Evolutionary conservation across 1,284 basidiomycete genomes (phyloP).

Genomic region (Cutaneotrichosporon cutaneum): DNA sequence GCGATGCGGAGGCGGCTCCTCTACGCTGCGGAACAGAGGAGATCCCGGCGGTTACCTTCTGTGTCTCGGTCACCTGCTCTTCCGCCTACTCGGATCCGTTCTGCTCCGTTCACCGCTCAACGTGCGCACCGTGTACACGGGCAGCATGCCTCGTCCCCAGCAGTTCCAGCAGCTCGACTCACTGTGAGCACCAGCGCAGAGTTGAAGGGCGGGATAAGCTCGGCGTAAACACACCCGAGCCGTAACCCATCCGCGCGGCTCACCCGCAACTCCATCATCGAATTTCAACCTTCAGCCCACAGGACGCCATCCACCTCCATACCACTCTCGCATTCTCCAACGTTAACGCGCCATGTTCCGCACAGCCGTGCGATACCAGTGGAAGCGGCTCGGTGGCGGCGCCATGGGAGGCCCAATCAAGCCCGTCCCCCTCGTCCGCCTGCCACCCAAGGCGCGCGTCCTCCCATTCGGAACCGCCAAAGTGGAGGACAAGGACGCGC

Average conservation of each 20-base stretch:
- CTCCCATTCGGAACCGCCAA: conserved; percentile 38
- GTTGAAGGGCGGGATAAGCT: too few relatives aligned
- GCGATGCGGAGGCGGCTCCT: too few relatives aligned
- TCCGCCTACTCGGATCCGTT: too few relatives aligned
- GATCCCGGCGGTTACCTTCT: background rate
- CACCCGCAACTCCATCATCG: too few relatives aligned
- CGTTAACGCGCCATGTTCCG: conserved; percentile 8
- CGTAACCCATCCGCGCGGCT: too few relatives aligned
- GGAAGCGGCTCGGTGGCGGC: background rate
- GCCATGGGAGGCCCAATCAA: background rate
- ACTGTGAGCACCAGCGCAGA: too few relatives aligned
- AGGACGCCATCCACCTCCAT: too few relatives aligned
- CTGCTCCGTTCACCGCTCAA: too few relatives aligned
- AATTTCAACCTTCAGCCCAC: background rate
- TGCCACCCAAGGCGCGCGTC: conserved; percentile 38
- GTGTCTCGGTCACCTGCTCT: background rate
- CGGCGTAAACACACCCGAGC: too few relatives aligned
- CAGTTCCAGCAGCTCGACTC: too few relatives aligned
- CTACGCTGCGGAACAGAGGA: background rate
- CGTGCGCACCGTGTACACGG: too few relatives aligned
- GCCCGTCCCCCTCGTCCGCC: conserved; percentile 35
- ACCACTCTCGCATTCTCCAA: background rate
- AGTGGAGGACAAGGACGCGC: conserved; percentile 23
- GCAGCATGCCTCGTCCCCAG: too few relatives aligned
- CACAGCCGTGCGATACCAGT: background rate